These are phyloP conservation scores for Myriosclerotinia duriaeana DNA, from an alignment of 2,329 filamentous ascomycete species.

Conservation along the genomic window DNA sequence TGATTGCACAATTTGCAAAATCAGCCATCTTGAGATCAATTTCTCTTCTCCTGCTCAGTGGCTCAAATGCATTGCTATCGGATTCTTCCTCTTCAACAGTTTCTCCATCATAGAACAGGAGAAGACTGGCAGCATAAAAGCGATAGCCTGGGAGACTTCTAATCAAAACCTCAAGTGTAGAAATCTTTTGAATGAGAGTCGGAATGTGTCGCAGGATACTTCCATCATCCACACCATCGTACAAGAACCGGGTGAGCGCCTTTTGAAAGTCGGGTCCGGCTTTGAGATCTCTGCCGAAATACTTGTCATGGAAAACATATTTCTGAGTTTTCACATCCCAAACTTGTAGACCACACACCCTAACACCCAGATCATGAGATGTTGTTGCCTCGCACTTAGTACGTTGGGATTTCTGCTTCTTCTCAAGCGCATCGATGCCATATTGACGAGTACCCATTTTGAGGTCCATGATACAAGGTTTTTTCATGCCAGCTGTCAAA, in stretches of 20 bases:
- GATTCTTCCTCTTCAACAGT: conserved; percentile 53
- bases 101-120: conserved; percentile 96
- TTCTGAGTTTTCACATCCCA: conserved; percentile 83
- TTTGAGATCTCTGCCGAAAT: conserved; percentile 86
- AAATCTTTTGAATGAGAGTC: conserved; percentile 78
- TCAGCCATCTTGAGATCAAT: conserved; percentile 97
- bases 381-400: conserved; percentile 92
- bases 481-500: conserved; percentile 92
- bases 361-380: conserved; percentile 84
- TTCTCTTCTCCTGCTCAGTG: conserved; percentile 46
- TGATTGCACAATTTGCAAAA: conserved; percentile 95
- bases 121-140: conserved; percentile 90
- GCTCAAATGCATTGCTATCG: conserved; percentile 43
- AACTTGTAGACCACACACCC: conserved; percentile 92
- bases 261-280: conserved; percentile 86
- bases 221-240: conserved; percentile 78
- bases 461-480: conserved; percentile 92
- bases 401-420: conserved; percentile 90
- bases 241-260: conserved; percentile 84
- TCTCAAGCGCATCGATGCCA: conserved; percentile 84
- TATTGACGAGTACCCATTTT: conserved; percentile 99
- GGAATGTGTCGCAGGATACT: conserved; percentile 87
- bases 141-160: conserved; percentile 78
- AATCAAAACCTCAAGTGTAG: conserved; percentile 80
- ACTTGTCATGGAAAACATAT: conserved; percentile 98